Evolutionary conservation across 257 asterid species (phyloP).

Genomic region (Galeopsis tetrahit): DNA sequence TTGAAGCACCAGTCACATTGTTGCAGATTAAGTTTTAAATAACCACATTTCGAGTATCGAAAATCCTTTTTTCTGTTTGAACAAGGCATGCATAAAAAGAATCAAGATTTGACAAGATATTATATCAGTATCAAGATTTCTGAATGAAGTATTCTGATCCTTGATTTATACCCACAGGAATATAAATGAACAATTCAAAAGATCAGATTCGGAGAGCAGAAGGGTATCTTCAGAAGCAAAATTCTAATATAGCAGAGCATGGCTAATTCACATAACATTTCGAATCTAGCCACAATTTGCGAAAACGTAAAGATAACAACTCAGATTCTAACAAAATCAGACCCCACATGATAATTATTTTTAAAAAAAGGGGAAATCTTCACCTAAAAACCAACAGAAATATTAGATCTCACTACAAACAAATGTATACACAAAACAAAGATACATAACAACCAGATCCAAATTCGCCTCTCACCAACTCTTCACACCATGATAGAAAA

Average conservation of each 20-base stretch:
- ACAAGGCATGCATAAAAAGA: neutral
- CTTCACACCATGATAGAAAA: neutral
- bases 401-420: neutral
- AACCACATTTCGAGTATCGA: neutral
- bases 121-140: neutral
- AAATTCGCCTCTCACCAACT: neutral
- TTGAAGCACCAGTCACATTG: conserved; percentile 12
- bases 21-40: neutral
- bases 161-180: neutral
- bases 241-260: neutral
- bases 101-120: conserved; percentile 9
- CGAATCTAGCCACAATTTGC: neutral
- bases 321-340: neutral
- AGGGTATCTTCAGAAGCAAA: neutral
- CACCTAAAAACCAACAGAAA: neutral
- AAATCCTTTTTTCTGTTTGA: neutral
- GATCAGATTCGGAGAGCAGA: conserved; percentile 18
- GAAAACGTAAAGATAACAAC: neutral
- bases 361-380: neutral
- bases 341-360: neutral
- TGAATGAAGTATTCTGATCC: neutral
- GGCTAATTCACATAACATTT: neutral
- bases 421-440: conserved; percentile 13
- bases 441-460: neutral
- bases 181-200: neutral